Base-by-base conservation (phyloP, 805 yeast genomes). In the Suhomyces kilbournensis region DNA sequence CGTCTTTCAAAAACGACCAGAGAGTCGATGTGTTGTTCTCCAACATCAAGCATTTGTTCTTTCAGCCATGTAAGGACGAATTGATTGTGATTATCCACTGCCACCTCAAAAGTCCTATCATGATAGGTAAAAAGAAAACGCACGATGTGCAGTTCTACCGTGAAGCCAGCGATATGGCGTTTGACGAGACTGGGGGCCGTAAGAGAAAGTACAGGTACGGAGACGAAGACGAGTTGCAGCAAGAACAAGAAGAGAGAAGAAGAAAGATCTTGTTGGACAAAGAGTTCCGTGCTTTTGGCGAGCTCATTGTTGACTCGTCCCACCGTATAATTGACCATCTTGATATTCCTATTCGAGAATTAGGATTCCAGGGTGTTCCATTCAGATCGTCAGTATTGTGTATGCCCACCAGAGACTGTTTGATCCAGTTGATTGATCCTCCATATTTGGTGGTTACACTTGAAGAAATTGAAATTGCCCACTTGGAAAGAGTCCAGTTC, bases 311-410 rank as follows among this genome's bases (percentile, higher is more conserved):
- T 12, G 97, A 90, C 57, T 87, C 94, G 0, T 85, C 96, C 0
- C 82, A 84, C 63, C 96, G 96, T 32, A 69, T 84, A 56, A 76
- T 92, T 43, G 97, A 91, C 61, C 42, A 38, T 9, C 84, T 94
- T 52, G 99, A 94, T 71, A 82, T 90, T 50, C 97, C 99, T 35
- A 90, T 94, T 75, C 83, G 97, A 66, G 98, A 94, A 66, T 80
- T 94, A 51, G 99, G 98, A 26, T 94, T 94, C 81, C 89, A 85
- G 60, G 99, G 99, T 81, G 99, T 94, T 25, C 98, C 99, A 39
- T 88, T 86, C 70, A 82, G 98, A 65, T 89, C 97, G 7, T 88
- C 96, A 14, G 97, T 94, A 15, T 84, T 86, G 63, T 86, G 97
- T 79, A 88, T 93, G 84, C 99, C 99, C 48, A 92, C 98, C 0